Base-by-base conservation (phyloP, 2,329 filamentous ascomycete genomes). In the Curvularia eragrostidis region DNA sequence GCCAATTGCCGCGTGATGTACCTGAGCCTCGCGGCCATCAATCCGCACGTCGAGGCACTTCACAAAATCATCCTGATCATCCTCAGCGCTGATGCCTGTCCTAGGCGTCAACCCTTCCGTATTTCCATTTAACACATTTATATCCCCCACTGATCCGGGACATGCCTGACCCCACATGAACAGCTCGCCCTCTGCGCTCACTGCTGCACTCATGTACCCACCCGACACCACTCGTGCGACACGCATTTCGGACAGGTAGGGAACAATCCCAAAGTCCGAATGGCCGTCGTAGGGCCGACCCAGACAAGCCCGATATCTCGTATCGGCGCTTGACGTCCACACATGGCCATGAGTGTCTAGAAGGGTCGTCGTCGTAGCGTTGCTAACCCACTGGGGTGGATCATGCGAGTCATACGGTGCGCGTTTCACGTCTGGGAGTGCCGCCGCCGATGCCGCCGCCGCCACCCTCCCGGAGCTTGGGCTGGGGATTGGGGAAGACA, bases 151-250 rank as follows among this genome's bases (percentile, higher is more conserved):
- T 10, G 52, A 52, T 3, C 68, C 71, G n/a, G 71, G 70, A 52
- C 54, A 64, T 5, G 67, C 58, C 48, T 73, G 68, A 3, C 74
- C 74, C 74, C 74, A 76, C 5, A 76, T 9, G 38, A 67, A 75
- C 5, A 76, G 44, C 53, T 75, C 73, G 0, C 71, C 71, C 7
- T 74, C 68, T n/a, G 54, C 44, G 38, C 65, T 66, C 12, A 75
- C 13, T 0, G 71, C 72, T n/a, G 69, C 71, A n/a, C 65, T 70
- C 60, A 75, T 67, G 13, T 71, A 73, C 0, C 74, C 73, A 1
- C 73, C 73, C 0, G 68, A 70, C 1, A 68, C 67, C 21, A 75
- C 64, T 24, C 64, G 70, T 1, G 13, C 18, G 18, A 75, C 56
- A 7, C 18, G 18, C 6, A 62, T 71, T 21, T 75, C 64, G 1